Conservation (phyloP, 139 green algal species). For the Monoraphidium neglectum region DNA sequence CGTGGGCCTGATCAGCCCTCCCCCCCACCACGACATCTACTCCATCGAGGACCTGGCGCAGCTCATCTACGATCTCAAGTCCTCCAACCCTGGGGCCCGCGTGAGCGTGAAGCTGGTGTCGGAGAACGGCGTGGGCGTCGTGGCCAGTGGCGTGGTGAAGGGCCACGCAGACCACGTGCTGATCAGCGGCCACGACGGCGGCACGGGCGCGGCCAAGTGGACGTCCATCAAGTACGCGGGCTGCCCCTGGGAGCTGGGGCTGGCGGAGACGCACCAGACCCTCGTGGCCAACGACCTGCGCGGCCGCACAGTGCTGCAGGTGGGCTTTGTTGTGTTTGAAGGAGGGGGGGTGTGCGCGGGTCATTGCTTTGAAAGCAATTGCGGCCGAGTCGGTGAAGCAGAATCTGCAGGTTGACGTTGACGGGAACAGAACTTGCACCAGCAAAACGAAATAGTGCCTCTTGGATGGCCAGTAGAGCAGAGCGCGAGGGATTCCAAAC, state of each 20-base stretch:
- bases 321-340: too few species aligned
- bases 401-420: neutral
- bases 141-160: slow-evolving; percentile 92
- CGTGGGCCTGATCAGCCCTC: slow-evolving; percentile 97
- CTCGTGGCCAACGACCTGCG: slow-evolving; percentile 96
- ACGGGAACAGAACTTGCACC: neutral
- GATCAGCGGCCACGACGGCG: slow-evolving; percentile 93
- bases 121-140: slow-evolving; percentile 94
- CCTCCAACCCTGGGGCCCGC: slow-evolving; percentile 68
- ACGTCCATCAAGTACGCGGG: slow-evolving; percentile 79
- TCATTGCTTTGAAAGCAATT: neutral
- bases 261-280: slow-evolving; percentile 95
- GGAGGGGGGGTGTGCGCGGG: neutral
- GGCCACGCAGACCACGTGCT: slow-evolving; percentile 96
- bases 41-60: slow-evolving; percentile 99
- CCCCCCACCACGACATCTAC: slow-evolving; percentile 99
- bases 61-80: slow-evolving; percentile 98
- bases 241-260: slow-evolving; percentile 93
- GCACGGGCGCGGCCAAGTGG: slow-evolving; percentile 84
- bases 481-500: too few species aligned
- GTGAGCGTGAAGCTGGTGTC: slow-evolving; percentile 94
- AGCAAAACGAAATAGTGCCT: too few species aligned
- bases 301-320: slow-evolving; percentile 81
- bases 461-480: too few species aligned
- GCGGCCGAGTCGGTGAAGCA: neutral